Percentiles rank a stretch among this genome's conserved stretches.
These are phyloP conservation scores for Agrocybe pediades DNA, from an alignment of 768 basidiomycete species.

Conservation along the genomic window DNA sequence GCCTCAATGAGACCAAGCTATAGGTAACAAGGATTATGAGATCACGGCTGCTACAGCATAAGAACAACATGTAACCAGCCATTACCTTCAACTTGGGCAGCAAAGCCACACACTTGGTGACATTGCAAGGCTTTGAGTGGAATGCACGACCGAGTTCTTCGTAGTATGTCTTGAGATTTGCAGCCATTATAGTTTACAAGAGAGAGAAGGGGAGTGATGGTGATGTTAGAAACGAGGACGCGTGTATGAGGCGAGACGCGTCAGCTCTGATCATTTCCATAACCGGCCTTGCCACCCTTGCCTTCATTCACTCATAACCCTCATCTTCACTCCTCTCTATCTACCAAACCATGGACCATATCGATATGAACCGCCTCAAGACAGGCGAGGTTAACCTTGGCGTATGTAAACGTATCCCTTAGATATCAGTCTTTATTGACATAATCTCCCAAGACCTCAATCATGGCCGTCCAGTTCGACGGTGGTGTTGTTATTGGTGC, in stretches of 20 bases:
- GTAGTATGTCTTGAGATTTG: constrained; percentile 61
- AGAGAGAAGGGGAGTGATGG: constrained; percentile 19
- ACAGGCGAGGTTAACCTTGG: constrained; percentile 96
- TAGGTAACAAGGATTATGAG: constrained; percentile 1
- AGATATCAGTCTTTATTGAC: background rate
- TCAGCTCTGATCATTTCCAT: constrained; percentile 43
- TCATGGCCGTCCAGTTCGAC: constrained; percentile 98
- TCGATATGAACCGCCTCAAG: constrained; percentile 89
- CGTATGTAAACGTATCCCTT: constrained; percentile 50
- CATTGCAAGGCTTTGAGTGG: constrained; percentile 61
- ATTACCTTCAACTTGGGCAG: constrained; percentile 77
- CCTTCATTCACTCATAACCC: constrained; percentile 15
- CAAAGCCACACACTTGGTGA: constrained; percentile 63
- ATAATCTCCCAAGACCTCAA: constrained; percentile 72
- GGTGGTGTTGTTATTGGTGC: constrained; percentile 96
- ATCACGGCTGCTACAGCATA: background rate
- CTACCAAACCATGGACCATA: constrained; percentile 52
- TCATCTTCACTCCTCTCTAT: background rate
- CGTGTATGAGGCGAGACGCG: constrained; percentile 50
- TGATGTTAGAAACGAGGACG: constrained; percentile 27
- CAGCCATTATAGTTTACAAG: constrained; percentile 40
- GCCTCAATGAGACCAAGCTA: constrained; percentile 79
- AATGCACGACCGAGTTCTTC: constrained; percentile 70
- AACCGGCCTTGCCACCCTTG: constrained; percentile 15
- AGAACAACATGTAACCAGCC: background rate